Evolutionary conservation across 1,284 basidiomycete species (phyloP), one percentile per base, ranked within the genome.

Genomic region (Flammula alnicola): DNA sequence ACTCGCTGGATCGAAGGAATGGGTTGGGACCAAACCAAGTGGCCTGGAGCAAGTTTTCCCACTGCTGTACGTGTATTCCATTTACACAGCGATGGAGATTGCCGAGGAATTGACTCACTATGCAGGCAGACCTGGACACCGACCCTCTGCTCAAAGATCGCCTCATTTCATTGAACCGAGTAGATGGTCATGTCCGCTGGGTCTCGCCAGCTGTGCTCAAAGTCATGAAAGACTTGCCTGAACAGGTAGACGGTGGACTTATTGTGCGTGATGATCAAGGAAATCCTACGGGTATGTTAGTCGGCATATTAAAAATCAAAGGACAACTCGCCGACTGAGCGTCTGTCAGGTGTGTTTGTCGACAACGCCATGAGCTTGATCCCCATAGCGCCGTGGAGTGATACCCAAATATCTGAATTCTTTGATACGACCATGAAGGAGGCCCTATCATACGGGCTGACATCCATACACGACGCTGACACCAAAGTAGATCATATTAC

Each of bases 1-100:
- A 74, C 77, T 3, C 72, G 68, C 3, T 96, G 92, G 92, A 81
- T 97, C 46, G 74, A 86, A 59, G 95, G 93, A 3, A 82, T 89
- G 73, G 95, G 94, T 4, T 98, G 95, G 94, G 92, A 98, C 64
- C 94, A 98, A 67, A 96, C 90, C 4, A 75, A 79, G 50, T 90
- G 87, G 87, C 58, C 77, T 1, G 80, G 75, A 14, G 71, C 78
- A 20, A 67, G 76, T 22, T 95, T 94, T 61, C 94, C 95, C 1
- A 88, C 81, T 19, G 88, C 91, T 4, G 93, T 93, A 57, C 43
- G 83, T 5, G n/a, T 40, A 35, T 17, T 9, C 43, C n/a, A 23
- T 38, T 39, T 11, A 27, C 23, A 14, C 25, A n/a, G 9, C n/a
- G 6, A 10, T 38, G 14, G 9, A 12, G 8, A 19, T 7, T 19